A percentile compares a stretch with the other conserved stretches of the same genome.
Conservation (phyloP, 2,329 filamentous ascomycete genomes). For the Dothiorella sarmentorum region DNA sequence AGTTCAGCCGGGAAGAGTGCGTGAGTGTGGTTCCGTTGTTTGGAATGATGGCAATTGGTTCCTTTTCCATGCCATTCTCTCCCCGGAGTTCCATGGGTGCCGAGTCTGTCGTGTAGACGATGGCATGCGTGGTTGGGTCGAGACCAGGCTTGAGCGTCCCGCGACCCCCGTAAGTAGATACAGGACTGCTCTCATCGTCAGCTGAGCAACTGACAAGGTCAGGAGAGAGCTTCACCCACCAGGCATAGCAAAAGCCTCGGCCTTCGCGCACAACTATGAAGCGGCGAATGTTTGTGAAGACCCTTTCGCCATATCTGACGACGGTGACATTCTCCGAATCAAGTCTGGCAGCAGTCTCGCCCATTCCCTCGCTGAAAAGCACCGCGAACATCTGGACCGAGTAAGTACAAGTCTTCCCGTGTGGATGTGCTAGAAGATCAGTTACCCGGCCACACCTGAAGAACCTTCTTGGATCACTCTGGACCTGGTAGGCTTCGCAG, state of each 20-base stretch:
- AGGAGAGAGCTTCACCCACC: conserved; percentile 19
- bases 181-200: conserved; percentile 38
- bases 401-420: too few relatives aligned
- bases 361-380: conserved; percentile 3
- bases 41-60: conserved; percentile 32
- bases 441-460: too few relatives aligned
- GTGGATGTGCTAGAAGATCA: too few relatives aligned
- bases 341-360: background rate
- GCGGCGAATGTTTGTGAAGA: conserved; percentile 26
- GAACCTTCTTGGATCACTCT: too few relatives aligned
- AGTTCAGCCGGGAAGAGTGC: conserved; percentile 39
- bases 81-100: background rate
- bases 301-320: conserved; percentile 20
- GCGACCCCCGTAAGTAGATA: conserved; percentile 39
- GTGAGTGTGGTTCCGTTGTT: conserved; percentile 26
- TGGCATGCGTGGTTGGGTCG: conserved; percentile 35
- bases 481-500: too few relatives aligned
- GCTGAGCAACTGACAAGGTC: background rate
- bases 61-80: conserved; percentile 23
- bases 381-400: too few relatives aligned
- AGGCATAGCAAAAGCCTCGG: conserved; percentile 27
- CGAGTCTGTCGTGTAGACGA: conserved; percentile 30
- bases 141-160: conserved; percentile 39
- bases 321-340: conserved; percentile 10
- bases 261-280: conserved; percentile 27